These are phyloP conservation scores for Venturiaceae sp. DNA, from an alignment of 2,329 filamentous ascomycete genomes.

Conservation along the genomic window DNA sequence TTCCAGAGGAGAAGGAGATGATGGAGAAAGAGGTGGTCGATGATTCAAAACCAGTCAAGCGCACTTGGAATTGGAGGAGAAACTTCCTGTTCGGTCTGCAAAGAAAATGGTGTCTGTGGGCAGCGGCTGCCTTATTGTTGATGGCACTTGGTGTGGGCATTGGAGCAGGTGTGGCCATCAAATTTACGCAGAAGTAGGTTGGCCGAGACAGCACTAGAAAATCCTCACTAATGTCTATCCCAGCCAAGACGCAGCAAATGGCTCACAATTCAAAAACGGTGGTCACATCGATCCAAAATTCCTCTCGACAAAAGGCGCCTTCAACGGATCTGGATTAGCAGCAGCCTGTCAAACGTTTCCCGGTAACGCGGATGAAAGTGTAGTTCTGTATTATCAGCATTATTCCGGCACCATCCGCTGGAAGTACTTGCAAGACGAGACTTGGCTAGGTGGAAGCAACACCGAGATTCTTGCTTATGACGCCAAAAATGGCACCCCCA, in stretches of 20 bases:
- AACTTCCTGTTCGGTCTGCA: too few species aligned
- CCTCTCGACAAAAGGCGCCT: conserved; percentile 1
- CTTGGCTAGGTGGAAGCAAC: not conserved
- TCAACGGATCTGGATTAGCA: conserved; percentile 6
- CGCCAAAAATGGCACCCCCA: conserved; percentile 4
- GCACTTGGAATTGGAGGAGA: too few species aligned
- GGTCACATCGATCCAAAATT: conserved; percentile 20
- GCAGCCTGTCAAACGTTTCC: conserved; percentile 1
- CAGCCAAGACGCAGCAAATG: conserved; percentile 13
- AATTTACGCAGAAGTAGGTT: conserved; percentile 1
- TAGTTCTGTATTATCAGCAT: conserved; percentile 4
- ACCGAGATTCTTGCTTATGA: not conserved
- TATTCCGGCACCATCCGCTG: not conserved
- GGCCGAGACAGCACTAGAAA: not conserved
- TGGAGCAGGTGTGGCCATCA: conserved; percentile 1
- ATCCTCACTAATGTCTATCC: not conserved
- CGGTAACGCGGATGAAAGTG: not conserved
- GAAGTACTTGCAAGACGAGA: not conserved
- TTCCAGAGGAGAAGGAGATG: not conserved
- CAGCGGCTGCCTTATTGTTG: not conserved
- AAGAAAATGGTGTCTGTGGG: too few species aligned
- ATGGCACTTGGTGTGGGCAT: not conserved
- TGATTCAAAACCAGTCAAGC: too few species aligned
- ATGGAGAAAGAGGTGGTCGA: not conserved
- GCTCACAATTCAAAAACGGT: conserved; percentile 23